A percentile compares a stretch with the other conserved stretches of the same genome.
Conservation (phyloP, 345 rosid genomes). For the Rhodomyrtus tomentosa region DNA sequence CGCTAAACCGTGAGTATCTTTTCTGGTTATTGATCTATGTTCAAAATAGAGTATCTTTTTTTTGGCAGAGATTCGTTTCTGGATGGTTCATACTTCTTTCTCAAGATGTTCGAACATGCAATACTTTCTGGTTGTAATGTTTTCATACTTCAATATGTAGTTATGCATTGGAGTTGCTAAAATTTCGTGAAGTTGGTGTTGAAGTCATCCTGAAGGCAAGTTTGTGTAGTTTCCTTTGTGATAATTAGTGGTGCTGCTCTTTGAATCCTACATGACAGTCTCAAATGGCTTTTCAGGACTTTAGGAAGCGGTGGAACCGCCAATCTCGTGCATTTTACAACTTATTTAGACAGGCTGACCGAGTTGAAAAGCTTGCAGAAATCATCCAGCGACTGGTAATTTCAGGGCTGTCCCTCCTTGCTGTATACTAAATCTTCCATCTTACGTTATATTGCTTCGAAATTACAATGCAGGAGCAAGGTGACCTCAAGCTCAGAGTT, state of each 20-base stretch:
- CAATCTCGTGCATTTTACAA: constrained; percentile 90
- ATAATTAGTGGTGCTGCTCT: not conserved
- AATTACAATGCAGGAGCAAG: constrained; percentile 66
- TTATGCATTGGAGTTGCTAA: constrained; percentile 86
- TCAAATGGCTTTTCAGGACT: constrained; percentile 42
- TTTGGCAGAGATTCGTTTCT: not conserved
- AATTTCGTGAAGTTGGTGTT: constrained; percentile 90
- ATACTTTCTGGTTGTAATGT: not conserved
- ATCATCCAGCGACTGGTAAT: constrained; percentile 77
- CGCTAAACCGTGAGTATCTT: constrained; percentile 78
- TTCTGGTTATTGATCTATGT: not conserved
- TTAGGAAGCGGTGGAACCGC: constrained; percentile 88
- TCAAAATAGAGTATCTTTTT: not conserved
- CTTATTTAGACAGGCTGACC: constrained; percentile 92
- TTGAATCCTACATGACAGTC: not conserved
- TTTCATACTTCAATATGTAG: constrained; percentile 28
- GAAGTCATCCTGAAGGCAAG: constrained; percentile 84
- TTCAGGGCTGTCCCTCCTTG: not conserved
- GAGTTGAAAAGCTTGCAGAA: constrained; percentile 85
- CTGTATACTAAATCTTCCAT: not conserved
- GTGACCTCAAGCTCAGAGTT: constrained; percentile 93
- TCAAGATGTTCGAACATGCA: not conserved
- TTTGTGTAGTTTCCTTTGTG: constrained; percentile 3
- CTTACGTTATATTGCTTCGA: not conserved
- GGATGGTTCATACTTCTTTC: not conserved